Conservation (phyloP, 176 grass and related monocot species). For the Lolium perenne region DNA sequence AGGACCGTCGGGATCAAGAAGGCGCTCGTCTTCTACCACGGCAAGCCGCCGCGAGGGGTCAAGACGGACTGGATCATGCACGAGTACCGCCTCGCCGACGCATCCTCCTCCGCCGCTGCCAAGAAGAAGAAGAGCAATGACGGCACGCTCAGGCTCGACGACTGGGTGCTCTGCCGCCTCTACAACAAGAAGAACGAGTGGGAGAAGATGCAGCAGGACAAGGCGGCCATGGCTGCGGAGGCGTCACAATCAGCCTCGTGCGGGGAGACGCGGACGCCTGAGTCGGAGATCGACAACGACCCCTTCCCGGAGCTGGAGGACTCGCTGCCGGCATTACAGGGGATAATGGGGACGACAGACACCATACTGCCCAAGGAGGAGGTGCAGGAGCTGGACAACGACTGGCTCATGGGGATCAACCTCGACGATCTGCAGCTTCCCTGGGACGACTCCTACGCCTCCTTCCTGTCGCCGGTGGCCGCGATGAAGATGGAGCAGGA, state of each 20-base stretch:
- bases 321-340: background rate
- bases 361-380: slow-evolving; percentile 40
- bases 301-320: slow-evolving; percentile 42
- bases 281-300: slow-evolving; percentile 81
- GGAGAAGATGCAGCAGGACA: slow-evolving; percentile 63
- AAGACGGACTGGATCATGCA: slow-evolving; percentile 98
- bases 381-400: slow-evolving; percentile 10
- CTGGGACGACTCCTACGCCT: slow-evolving; percentile 35
- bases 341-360: background rate
- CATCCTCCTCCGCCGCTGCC: background rate
- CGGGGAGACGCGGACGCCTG: slow-evolving; percentile 64
- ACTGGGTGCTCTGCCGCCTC: slow-evolving; percentile 80
- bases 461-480: slow-evolving; percentile 25
- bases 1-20: slow-evolving; percentile 71
- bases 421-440: slow-evolving; percentile 67
- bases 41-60: slow-evolving; percentile 63
- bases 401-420: slow-evolving; percentile 76
- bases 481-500: slow-evolving; percentile 40
- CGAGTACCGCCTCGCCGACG: slow-evolving; percentile 67
- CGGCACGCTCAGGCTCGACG: slow-evolving; percentile 71
- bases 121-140: slow-evolving; percentile 48
- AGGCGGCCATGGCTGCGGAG: background rate
- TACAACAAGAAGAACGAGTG: slow-evolving; percentile 87
- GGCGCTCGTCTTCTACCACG: slow-evolving; percentile 82
- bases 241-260: background rate